Base-by-base conservation (phyloP, 352 stramenopile species). In the Aphanomyces euteiches region DNA sequence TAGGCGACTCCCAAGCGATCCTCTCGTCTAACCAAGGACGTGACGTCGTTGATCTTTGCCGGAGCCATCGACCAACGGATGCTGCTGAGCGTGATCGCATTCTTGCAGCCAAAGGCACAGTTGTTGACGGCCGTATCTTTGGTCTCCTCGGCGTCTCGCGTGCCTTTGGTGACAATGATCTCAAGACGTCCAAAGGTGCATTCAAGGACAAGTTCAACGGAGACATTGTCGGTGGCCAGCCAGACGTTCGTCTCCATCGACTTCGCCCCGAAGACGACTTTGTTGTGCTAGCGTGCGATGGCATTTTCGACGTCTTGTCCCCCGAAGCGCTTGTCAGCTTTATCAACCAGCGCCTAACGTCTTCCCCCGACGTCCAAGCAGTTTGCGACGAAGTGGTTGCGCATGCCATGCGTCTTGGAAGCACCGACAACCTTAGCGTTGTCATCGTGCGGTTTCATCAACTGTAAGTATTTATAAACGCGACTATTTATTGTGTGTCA, bases 121-220 rank as follows among this genome's bases (percentile, higher is more conserved):
- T 96, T 57, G 77, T 86, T 2, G 90, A 96, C 58, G 89, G 87
- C 43, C 78, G 87, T 53, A 91, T 97, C 57, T 93, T 94, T 72
- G 87, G 87, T 12, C 81, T 93, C 61, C 71, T 95, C 0, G 83
- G 82, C 5, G 87, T 95, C 13, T 93, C 87, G 3, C 75, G 87
- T 17, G 85, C 87, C 0, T 95, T 95, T 69, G 87, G 87, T 7
- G 87, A 95, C 76, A 91, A 88, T 65, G 85, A 93, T 61, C 92
- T 95, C 66, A 95, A 95, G 76, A 95, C 87, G 0, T 87, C 77
- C 38, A 77, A 83, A 10, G 87, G 87, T 38, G 82, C 87, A 59
- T 93, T 90, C 73, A 92, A 90, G 67, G 82, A 81, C 67, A 78
- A 81, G 54, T 93, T 93, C 72, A 91, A 93, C 21, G 87, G 87